Conservation (phyloP, 228 moss, liverwort and hornwort species). For the Sphagnum magellanicum region DNA sequence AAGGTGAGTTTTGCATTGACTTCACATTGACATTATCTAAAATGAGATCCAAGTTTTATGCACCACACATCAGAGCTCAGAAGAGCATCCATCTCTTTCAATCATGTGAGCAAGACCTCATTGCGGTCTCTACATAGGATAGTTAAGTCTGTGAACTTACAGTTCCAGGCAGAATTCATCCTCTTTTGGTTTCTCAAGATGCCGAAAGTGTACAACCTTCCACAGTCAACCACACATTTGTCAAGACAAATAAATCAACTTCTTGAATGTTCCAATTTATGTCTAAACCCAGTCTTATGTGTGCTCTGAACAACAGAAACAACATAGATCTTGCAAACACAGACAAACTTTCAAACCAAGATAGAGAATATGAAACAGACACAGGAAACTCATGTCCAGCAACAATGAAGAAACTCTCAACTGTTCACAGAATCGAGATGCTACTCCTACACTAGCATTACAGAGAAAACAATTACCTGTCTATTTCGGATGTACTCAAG, state of each 20-base stretch:
- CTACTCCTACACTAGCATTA: not conserved
- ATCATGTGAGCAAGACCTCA: not conserved
- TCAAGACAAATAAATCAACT: not conserved
- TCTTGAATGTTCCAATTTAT: not conserved
- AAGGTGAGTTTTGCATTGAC: not conserved
- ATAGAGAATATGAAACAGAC: too few relatives aligned
- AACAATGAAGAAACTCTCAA: not conserved
- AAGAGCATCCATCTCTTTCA: not conserved
- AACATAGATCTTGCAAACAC: too few relatives aligned
- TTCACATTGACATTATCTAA: not conserved
- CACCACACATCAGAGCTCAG: too few relatives aligned
- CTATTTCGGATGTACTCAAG: constrained; percentile 66
- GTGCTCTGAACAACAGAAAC: too few relatives aligned
- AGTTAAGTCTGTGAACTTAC: constrained; percentile 32
- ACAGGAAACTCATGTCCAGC: not conserved
- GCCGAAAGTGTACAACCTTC: constrained; percentile 93
- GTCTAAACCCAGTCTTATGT: too few relatives aligned
- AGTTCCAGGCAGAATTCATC: constrained; percentile 95
- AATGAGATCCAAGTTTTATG: not conserved
- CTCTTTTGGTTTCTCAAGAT: constrained; percentile 96
- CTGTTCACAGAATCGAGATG: not conserved
- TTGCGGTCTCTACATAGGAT: not conserved
- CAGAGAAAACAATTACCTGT: constrained; percentile 24
- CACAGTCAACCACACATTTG: constrained; percentile 4
- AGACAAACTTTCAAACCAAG: too few relatives aligned